Conservation (phyloP, 345 rosid species). For the Lepidium aucheri region DNA sequence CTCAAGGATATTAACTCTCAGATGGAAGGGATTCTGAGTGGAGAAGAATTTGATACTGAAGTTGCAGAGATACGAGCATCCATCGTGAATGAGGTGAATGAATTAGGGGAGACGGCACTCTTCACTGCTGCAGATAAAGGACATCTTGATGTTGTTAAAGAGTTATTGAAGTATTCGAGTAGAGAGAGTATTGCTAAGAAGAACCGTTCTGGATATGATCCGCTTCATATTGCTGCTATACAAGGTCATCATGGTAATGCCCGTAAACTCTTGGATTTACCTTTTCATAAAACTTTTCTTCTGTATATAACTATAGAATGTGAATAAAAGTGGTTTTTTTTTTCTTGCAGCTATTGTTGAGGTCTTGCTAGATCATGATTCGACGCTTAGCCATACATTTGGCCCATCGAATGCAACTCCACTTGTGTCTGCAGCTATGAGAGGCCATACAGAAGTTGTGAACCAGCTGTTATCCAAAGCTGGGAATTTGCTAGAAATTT, state of each 20-base stretch:
- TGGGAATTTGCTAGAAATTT: constrained; percentile 56
- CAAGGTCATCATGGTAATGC: constrained; percentile 85
- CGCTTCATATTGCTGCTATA: constrained; percentile 78
- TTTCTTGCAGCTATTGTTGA: constrained; percentile 75
- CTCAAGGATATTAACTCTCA: constrained; percentile 64
- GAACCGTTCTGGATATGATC: constrained; percentile 71
- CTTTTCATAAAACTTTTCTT: background rate
- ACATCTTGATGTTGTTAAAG: constrained; percentile 80
- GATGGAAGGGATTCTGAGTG: constrained; percentile 59
- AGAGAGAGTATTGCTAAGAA: constrained; percentile 69
- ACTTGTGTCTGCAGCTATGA: constrained; percentile 78
- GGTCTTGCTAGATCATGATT: constrained; percentile 74
- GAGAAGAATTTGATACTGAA: constrained; percentile 64
- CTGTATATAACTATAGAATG: background rate
- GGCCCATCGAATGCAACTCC: constrained; percentile 88
- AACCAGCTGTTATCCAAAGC: constrained; percentile 73
- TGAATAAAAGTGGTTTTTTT: constrained; percentile 9
- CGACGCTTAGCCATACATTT: constrained; percentile 59
- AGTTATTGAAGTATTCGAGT: constrained; percentile 70
- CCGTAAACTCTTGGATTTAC: background rate
- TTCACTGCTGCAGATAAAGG: constrained; percentile 91
- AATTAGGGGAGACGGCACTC: constrained; percentile 82
- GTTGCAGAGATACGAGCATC: constrained; percentile 78
- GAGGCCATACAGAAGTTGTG: constrained; percentile 88
- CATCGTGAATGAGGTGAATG: constrained; percentile 87